These are phyloP conservation scores for Fraxinus floribunda DNA, from an alignment of 305 asterid genomes.

Conservation along the genomic window DNA sequence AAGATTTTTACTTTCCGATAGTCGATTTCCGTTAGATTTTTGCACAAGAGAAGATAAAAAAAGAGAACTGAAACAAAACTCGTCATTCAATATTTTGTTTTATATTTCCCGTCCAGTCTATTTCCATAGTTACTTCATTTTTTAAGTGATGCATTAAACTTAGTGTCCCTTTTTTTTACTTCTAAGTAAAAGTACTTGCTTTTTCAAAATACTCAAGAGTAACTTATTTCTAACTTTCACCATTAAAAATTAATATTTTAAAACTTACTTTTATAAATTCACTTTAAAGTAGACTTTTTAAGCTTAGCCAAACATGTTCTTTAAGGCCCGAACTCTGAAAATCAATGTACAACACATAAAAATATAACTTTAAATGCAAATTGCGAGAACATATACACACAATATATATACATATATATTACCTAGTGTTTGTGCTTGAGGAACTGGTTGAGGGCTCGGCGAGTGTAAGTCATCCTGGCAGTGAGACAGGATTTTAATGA, in stretches of 20 bases:
- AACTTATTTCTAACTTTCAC: background rate
- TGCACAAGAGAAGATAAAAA: background rate
- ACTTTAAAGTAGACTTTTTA: background rate
- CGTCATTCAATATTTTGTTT: background rate
- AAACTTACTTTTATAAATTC: background rate
- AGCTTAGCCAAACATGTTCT: background rate
- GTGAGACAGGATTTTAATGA: slow-evolving; percentile 41
- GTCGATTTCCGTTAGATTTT: background rate
- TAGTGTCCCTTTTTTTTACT: background rate
- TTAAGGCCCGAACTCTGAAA: background rate
- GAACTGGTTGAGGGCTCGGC: background rate
- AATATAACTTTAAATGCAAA: background rate
- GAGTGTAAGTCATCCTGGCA: slow-evolving; percentile 20
- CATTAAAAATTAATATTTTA: background rate
- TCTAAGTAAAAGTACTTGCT: background rate
- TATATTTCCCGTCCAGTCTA: background rate
- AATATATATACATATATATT: background rate
- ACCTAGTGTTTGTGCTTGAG: slow-evolving; percentile 42
- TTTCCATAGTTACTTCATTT: background rate
- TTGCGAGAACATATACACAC: background rate
- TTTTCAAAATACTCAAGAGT: background rate
- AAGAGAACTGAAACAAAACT: background rate
- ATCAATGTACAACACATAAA: background rate
- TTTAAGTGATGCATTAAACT: background rate
- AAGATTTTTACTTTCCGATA: background rate